These are phyloP conservation scores for Berberis vulgaris DNA, from an alignment of 164 flowering plant genomes.

Conservation along the genomic window DNA sequence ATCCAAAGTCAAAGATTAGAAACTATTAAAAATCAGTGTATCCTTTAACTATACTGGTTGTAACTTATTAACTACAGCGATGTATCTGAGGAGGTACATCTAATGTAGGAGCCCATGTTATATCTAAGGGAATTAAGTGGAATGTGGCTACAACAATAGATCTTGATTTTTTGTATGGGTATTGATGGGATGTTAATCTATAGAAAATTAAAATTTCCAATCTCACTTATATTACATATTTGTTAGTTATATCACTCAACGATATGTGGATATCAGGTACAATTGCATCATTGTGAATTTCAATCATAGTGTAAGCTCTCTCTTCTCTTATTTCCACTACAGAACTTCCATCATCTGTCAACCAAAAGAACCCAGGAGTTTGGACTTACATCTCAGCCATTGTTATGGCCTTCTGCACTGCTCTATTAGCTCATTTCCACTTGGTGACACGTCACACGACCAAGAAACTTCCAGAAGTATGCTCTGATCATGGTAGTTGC, in stretches of 20 bases:
- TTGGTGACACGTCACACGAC: slow-evolving; percentile 29
- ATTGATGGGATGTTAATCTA: neutral
- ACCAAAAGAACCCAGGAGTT: slow-evolving; percentile 35
- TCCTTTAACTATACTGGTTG: no score
- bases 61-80: no score
- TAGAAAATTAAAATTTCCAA: neutral
- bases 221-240: neutral
- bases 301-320: neutral
- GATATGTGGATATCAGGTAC: neutral
- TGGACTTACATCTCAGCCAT: slow-evolving; percentile 26
- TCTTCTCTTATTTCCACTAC: slow-evolving; percentile 20
- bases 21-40: no score
- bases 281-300: neutral
- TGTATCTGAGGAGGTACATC: no score
- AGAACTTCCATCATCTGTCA: slow-evolving; percentile 15
- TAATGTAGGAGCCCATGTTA: no score
- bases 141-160: neutral
- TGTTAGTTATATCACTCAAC: neutral
- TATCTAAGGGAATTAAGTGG: no score
- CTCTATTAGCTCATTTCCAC: slow-evolving; percentile 38
- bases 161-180: neutral
- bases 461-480: slow-evolving; percentile 32
- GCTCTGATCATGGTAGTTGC: neutral
- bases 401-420: slow-evolving; percentile 49
- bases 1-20: no score